Evolutionary conservation across 257 asterid species (phyloP), one percentile per base, ranked within the genome.

Genomic region (Lavandula angustifolia): DNA sequence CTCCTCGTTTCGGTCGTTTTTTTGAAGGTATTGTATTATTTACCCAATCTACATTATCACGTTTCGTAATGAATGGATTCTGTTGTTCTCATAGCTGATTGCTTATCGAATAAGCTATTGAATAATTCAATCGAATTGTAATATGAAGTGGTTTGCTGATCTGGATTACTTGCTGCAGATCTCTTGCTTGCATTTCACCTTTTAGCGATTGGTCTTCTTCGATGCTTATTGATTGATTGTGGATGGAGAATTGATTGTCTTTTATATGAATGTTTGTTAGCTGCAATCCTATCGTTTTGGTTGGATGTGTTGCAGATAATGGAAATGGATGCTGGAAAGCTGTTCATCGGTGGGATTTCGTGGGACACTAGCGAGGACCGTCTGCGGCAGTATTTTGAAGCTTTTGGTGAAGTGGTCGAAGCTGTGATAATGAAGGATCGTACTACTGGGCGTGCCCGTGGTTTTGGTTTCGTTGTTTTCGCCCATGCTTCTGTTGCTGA

Each of bases 371-470:
- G 44, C 22, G 86, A 81, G 56, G 86, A 81, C 9, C 79, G 79
- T 14, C 79, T 82, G 13, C 69, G 73, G 29, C 83, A 76, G 60
- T 79, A 82, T 77, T 82, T 82, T 32, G 50, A 69, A 66, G 59
- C 72, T 14, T 82, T 60, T 75, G 87, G 87, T 9, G 83, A 79
- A 60, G 83, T 82, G 11, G 66, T 72, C 10, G 87, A 82, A 67
- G 81, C 87, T 13, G 79, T 79, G 54, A 82, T 82, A 38, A 79
- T 82, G 85, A 77, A 56, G 67, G 87, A 82, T 67, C 81, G 87
- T 5, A 68, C 79, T 48, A 82, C 87, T 0, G 87, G 87, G 17
- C 84, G 87, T 6, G 87, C 84, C 16, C 87, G 87, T 67, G 87
- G 87, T 35, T 82, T 82, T 13, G 87, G 85, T 51, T 82, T 82